A percentile compares a stretch with the other conserved stretches of the same genome.
phyloP scores from a whole-genome alignment of 306 rosid species.

The Glycine latifolia region DNA sequence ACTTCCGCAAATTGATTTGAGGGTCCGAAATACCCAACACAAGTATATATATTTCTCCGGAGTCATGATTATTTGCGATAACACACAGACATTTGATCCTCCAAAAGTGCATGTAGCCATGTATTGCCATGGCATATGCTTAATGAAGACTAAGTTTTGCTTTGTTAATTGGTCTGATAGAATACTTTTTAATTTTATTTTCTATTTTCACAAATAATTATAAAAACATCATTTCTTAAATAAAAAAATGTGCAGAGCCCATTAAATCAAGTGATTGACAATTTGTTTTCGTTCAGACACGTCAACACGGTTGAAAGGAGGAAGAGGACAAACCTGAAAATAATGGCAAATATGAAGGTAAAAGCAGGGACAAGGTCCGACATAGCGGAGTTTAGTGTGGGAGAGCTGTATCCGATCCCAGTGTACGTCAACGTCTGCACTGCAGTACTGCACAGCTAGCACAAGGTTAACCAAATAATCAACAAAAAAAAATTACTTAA shows the following conservation, averaged over 20 bases:
- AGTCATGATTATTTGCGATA: neutral
- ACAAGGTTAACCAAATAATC: neutral
- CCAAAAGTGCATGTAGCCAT: neutral
- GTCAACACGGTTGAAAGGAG: neutral
- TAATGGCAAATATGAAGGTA: slow-evolving; percentile 52
- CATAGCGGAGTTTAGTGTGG: slow-evolving; percentile 57
- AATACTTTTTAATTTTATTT: neutral
- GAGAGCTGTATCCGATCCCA: slow-evolving; percentile 61
- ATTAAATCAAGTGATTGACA: neutral
- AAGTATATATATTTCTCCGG: no score
- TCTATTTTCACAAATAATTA: neutral
- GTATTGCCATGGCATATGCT: neutral
- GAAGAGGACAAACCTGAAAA: slow-evolving; percentile 48
- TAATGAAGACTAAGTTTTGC: neutral
- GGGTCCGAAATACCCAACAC: no score
- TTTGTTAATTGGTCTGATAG: neutral
- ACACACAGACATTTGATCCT: neutral
- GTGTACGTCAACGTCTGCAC: slow-evolving; percentile 45
- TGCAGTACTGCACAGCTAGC: slow-evolving; percentile 47
- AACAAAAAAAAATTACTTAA: neutral
- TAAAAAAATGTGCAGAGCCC: neutral
- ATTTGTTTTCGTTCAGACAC: neutral
- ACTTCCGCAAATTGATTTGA: no score
- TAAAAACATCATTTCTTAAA: neutral
- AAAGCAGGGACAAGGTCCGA: slow-evolving; percentile 60